A percentile compares a stretch with the other conserved stretches of the same genome.
phyloP scores from a whole-genome alignment of 306 rosid species.

The Prunus persica region Prunus_persica_NCBIv2 NC_034009.1:42752501-42753000 shows the following conservation, averaged over 20 bases:
- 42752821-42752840: background rate
- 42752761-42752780: slow-evolving; percentile 25
- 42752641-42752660: background rate
- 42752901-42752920: background rate
- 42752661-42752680: slow-evolving; percentile 8
- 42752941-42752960: slow-evolving; percentile 36
- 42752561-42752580: too few species aligned
- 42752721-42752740: background rate
- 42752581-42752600: too few species aligned
- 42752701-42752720: slow-evolving; percentile 2
- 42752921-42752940: slow-evolving; percentile 42
- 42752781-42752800: slow-evolving; percentile 12
- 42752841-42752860: too few species aligned
- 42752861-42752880: background rate
- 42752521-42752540: too few species aligned
- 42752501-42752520: too few species aligned
- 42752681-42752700: background rate
- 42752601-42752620: background rate
- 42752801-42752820: slow-evolving; percentile 14
- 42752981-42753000: slow-evolving; percentile 69
- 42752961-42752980: slow-evolving; percentile 83
- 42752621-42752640: too few species aligned
- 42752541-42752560: too few species aligned
- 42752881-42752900: background rate
- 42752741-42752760: background rate